These are phyloP conservation scores for Ustilago loliicola DNA, from an alignment of 1,284 basidiomycete species.

Conservation along the genomic window DNA sequence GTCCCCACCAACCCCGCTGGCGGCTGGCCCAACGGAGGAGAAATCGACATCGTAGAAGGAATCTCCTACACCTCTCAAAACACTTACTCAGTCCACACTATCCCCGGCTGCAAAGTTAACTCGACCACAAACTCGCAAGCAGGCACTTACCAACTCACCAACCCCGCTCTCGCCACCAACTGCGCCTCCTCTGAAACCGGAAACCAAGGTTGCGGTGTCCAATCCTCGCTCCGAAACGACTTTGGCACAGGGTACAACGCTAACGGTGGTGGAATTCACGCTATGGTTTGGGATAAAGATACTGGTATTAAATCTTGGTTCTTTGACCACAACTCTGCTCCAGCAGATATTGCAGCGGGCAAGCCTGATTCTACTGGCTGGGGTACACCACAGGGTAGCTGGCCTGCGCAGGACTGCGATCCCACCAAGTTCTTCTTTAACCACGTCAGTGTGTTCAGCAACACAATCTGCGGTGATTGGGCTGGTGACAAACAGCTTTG, in stretches of 20 bases:
- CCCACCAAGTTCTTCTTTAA: slow-evolving; percentile 72
- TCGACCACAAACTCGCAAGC: slow-evolving; percentile 32
- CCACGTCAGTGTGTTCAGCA: slow-evolving; percentile 55
- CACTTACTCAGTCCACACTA: slow-evolving; percentile 58
- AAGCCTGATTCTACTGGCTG: slow-evolving; percentile 71
- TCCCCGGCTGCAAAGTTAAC: slow-evolving; percentile 47
- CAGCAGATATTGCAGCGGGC: slow-evolving; percentile 71
- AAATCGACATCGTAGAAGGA: slow-evolving; percentile 65
- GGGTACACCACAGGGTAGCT: slow-evolving; percentile 74
- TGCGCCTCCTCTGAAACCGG: slow-evolving; percentile 75
- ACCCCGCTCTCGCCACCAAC: slow-evolving; percentile 71
- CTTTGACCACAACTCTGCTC: slow-evolving; percentile 73
- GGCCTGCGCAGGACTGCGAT: slow-evolving; percentile 73
- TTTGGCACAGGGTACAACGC: slow-evolving; percentile 76
- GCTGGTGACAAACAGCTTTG: slow-evolving; percentile 41
- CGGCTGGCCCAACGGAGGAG: slow-evolving; percentile 62
- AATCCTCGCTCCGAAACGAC: slow-evolving; percentile 71
- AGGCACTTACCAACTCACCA: slow-evolving; percentile 37
- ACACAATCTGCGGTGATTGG: slow-evolving; percentile 59
- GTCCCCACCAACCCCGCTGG: slow-evolving; percentile 39
- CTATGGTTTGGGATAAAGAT: slow-evolving; percentile 35
- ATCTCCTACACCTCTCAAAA: slow-evolving; percentile 53
- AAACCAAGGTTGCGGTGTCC: slow-evolving; percentile 79
- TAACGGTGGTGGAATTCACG: slow-evolving; percentile 76
- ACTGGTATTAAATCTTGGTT: slow-evolving; percentile 76